Evolutionary conservation across 1,284 basidiomycete genomes (phyloP).

Genomic region (Leccinum angustisporum): DNA sequence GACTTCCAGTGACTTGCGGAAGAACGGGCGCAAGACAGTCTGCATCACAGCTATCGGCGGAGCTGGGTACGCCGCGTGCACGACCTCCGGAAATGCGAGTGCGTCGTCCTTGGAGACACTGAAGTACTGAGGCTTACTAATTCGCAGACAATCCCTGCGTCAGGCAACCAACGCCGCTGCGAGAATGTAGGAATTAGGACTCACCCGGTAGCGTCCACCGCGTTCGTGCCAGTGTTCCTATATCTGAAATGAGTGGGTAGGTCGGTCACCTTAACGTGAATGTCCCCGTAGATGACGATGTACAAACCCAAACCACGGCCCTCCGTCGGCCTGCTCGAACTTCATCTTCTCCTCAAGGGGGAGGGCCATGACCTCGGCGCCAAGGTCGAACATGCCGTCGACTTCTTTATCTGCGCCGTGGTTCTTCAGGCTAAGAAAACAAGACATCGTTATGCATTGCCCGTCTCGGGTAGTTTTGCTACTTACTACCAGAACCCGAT

Average conservation of each 20-base stretch:
- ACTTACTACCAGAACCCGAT: background rate
- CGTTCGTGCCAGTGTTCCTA: background rate
- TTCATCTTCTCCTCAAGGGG: background rate
- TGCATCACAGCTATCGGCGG: background rate
- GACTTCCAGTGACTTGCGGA: background rate
- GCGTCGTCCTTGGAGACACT: background rate
- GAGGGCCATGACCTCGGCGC: background rate
- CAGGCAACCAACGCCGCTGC: background rate
- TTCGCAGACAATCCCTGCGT: background rate
- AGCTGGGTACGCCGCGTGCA: background rate
- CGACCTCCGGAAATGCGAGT: background rate
- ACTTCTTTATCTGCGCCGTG: background rate
- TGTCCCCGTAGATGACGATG: background rate
- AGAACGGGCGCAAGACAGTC: background rate
- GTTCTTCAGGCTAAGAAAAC: background rate
- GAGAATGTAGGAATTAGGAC: background rate
- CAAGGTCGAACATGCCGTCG: background rate
- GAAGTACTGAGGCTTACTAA: background rate
- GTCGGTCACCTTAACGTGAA: background rate
- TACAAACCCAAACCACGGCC: background rate
- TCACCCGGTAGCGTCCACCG: background rate
- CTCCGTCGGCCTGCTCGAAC: background rate
- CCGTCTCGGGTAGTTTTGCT: background rate
- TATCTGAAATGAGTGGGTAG: background rate
- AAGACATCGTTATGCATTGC: background rate